A percentile compares a stretch with the other conserved stretches of the same genome.
These are phyloP conservation scores for Aspergillus quadricinctus DNA, from an alignment of 2,329 filamentous ascomycete genomes.

Conservation along the genomic window DNA sequence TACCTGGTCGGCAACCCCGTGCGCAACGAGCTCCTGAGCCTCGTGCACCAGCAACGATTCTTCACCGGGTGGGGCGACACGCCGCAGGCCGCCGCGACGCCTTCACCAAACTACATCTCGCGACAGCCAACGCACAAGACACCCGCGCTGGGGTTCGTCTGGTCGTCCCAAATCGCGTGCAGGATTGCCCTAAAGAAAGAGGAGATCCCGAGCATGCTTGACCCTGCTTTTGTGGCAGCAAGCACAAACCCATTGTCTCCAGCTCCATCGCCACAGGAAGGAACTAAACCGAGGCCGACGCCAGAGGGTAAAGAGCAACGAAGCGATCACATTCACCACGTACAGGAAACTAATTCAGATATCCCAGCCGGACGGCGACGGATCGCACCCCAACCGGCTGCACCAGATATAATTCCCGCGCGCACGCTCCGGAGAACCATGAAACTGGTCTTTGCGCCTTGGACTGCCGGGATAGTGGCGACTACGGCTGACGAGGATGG, in stretches of 20 bases:
- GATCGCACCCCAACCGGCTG: background rate
- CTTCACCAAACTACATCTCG: constrained; percentile 5
- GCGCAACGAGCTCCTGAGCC: constrained; percentile 56
- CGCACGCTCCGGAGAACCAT: constrained; percentile 62
- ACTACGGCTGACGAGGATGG: constrained; percentile 41
- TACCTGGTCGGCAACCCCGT: constrained; percentile 37
- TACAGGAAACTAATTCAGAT: background rate
- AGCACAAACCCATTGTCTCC: background rate
- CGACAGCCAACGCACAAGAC: constrained; percentile 59
- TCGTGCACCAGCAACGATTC: constrained; percentile 89
- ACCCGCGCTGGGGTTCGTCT: constrained; percentile 80
- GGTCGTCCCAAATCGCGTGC: constrained; percentile 82
- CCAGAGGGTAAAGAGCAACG: background rate
- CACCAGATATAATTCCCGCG: constrained; percentile 1
- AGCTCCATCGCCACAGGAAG: background rate
- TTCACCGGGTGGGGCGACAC: constrained; percentile 93
- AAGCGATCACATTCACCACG: background rate
- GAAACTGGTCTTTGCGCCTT: constrained; percentile 86
- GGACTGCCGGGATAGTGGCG: constrained; percentile 54
- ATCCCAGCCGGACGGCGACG: background rate
- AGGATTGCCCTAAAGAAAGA: constrained; percentile 77
- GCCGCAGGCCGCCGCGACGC: constrained; percentile 17
- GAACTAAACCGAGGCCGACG: background rate
- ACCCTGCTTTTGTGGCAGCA: background rate
- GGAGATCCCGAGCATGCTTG: constrained; percentile 44